These are phyloP conservation scores for Lanmaoa rubissima DNA, from an alignment of 768 basidiomycete genomes.

Conservation along the genomic window DNA sequence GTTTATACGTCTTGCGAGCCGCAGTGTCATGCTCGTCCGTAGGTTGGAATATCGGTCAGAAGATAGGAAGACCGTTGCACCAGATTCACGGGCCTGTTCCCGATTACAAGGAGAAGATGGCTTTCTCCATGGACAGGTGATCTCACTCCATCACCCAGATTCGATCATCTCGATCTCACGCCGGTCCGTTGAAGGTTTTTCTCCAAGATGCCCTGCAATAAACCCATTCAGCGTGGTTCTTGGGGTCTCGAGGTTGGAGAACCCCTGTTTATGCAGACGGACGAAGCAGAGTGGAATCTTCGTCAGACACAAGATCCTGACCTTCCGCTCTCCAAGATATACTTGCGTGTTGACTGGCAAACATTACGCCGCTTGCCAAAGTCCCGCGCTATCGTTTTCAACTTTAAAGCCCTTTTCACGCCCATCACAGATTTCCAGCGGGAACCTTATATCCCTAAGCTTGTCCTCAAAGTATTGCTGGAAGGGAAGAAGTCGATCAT, in stretches of 20 bases:
- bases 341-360: slow-evolving; percentile 56
- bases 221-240: slow-evolving; percentile 52
- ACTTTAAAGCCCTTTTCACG: slow-evolving; percentile 54
- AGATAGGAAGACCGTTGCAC: slow-evolving; percentile 46
- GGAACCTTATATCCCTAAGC: slow-evolving; percentile 48
- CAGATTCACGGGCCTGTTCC: slow-evolving; percentile 50
- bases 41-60: slow-evolving; percentile 47
- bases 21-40: slow-evolving; percentile 47
- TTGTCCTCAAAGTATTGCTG: slow-evolving; percentile 43
- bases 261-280: slow-evolving; percentile 43
- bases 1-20: slow-evolving; percentile 44
- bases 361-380: slow-evolving; percentile 48
- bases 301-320: slow-evolving; percentile 36
- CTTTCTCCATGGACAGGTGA: slow-evolving; percentile 49
- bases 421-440: slow-evolving; percentile 41
- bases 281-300: slow-evolving; percentile 36
- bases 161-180: neutral
- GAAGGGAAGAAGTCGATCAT: slow-evolving; percentile 40
- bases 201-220: slow-evolving; percentile 43
- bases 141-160: neutral
- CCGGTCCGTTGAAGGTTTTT: slow-evolving; percentile 38
- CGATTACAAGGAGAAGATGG: slow-evolving; percentile 49
- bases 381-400: slow-evolving; percentile 50
- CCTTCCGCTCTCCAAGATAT: slow-evolving; percentile 40
- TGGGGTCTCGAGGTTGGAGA: slow-evolving; percentile 53